Evolutionary conservation across 1,284 basidiomycete species (phyloP).

Genomic region (Apiotrichum gamsii): DNA sequence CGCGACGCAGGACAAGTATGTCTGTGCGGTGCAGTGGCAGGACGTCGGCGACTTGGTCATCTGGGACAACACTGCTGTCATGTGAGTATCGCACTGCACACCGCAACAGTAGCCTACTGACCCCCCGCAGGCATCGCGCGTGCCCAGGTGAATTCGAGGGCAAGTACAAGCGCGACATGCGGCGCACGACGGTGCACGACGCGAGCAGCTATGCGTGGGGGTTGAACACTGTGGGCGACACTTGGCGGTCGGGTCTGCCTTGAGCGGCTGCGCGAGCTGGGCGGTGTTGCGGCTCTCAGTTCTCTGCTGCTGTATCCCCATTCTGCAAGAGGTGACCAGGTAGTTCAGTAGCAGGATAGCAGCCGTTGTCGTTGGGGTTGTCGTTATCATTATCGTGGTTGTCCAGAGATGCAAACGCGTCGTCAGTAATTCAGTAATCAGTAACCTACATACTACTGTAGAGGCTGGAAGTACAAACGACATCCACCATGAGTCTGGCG

Average conservation of each 20-base stretch:
- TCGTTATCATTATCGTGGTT: too few species aligned
- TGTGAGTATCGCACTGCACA: not conserved
- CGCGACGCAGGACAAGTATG: slow-evolving; percentile 19
- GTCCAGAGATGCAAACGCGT: too few species aligned
- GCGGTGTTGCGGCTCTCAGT: too few species aligned
- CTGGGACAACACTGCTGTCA: slow-evolving; percentile 22
- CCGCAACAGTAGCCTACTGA: not conserved
- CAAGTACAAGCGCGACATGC: slow-evolving; percentile 23
- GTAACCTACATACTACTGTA: too few species aligned
- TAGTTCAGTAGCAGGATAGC: too few species aligned
- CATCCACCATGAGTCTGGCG: too few species aligned
- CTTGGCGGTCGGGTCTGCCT: slow-evolving; percentile 18
- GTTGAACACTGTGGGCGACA: slow-evolving; percentile 18
- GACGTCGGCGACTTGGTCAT: slow-evolving; percentile 19
- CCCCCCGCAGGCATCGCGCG: slow-evolving; percentile 12
- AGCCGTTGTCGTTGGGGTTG: too few species aligned
- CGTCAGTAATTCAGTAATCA: too few species aligned
- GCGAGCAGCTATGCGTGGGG: slow-evolving; percentile 20
- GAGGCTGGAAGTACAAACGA: too few species aligned
- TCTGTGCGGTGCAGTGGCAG: slow-evolving; percentile 14
- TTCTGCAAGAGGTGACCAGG: too few species aligned
- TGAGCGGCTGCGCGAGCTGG: too few species aligned
- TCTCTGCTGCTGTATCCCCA: too few species aligned
- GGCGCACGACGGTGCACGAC: slow-evolving; percentile 24
- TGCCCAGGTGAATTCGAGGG: slow-evolving; percentile 18